phyloP scores from a whole-genome alignment of 75 land plant species.

The Cunninghamia lanceolata region DNA sequence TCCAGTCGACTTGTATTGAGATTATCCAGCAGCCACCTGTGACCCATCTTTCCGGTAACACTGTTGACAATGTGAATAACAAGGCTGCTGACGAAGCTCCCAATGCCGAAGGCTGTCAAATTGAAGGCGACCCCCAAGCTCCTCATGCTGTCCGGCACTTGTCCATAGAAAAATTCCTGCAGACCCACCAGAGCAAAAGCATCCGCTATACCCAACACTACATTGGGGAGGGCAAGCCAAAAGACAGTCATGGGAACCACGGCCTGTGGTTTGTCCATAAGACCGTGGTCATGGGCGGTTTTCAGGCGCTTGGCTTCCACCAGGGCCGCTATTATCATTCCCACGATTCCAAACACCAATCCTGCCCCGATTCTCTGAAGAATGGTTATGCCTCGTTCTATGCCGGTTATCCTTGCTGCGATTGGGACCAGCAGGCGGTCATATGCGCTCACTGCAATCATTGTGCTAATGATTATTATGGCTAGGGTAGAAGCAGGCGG shows the following conservation, averaged over 20 bases:
- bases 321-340: no score
- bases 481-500: no score
- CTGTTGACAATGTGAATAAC: constrained; percentile 11
- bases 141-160: constrained; percentile 37
- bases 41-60: background rate
- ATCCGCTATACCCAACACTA: constrained; percentile 33
- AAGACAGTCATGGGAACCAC: constrained; percentile 36
- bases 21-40: no score
- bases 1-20: no score
- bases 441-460: no score
- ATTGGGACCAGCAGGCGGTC: no score
- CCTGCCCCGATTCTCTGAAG: no score
- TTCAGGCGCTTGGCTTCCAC: no score
- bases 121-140: constrained; percentile 11
- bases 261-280: constrained; percentile 20
- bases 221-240: constrained; percentile 47
- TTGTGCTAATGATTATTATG: no score
- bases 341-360: no score
- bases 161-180: constrained; percentile 45
- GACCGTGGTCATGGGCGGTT: background rate
- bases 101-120: constrained; percentile 13
- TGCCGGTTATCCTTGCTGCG: no score
- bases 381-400: no score
- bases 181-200: constrained; percentile 40
- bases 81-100: constrained; percentile 15